These are phyloP conservation scores for Acmispon strigosus DNA, from an alignment of 306 rosid genomes.

Conservation along the genomic window DNA sequence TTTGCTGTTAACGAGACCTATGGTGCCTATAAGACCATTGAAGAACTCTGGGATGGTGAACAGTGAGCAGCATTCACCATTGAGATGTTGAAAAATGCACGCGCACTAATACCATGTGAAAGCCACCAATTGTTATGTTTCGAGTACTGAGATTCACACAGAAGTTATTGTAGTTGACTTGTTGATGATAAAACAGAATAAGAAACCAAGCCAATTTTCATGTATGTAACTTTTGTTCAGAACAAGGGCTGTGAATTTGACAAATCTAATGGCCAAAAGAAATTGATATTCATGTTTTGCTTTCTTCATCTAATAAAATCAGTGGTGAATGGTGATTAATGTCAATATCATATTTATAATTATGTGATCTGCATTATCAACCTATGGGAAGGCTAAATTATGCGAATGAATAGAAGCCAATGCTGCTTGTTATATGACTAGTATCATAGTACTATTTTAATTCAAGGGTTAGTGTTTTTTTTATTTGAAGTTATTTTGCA, in stretches of 20 bases:
- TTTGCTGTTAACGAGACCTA: constrained; percentile 28
- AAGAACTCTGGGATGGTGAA: constrained; percentile 69
- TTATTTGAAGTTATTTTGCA: no score
- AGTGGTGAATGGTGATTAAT: background rate
- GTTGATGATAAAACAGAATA: background rate
- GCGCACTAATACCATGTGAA: background rate
- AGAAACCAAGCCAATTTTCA: background rate
- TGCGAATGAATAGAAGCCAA: no score
- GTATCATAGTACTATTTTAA: background rate
- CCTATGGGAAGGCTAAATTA: background rate
- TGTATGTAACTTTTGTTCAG: background rate
- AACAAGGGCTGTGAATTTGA: background rate
- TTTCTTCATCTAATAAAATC: no score
- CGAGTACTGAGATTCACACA: background rate
- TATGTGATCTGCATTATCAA: background rate
- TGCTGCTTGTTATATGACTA: background rate
- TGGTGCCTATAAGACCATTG: constrained; percentile 37
- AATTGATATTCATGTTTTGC: background rate
- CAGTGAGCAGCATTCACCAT: constrained; percentile 26
- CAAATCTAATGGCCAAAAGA: background rate
- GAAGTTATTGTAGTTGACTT: background rate
- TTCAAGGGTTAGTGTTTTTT: background rate
- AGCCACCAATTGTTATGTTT: background rate
- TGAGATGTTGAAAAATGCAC: background rate
- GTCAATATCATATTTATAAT: background rate